These are phyloP conservation scores for Vickermania ingenoplastis DNA, from an alignment of 208 protist species.

Conservation along the genomic window DNA sequence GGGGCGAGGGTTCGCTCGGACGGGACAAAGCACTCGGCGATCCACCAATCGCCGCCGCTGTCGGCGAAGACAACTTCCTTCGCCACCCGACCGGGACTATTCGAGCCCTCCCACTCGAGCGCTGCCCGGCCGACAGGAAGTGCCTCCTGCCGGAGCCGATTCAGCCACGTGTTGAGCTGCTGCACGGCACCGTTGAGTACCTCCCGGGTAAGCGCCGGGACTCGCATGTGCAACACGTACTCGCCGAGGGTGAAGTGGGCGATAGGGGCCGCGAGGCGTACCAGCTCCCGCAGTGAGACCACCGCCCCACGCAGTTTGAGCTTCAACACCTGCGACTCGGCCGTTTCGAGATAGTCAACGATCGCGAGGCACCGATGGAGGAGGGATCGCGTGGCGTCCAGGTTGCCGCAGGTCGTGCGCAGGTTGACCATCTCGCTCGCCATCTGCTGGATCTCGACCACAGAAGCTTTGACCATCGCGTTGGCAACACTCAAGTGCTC, in stretches of 20 bases:
- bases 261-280: constrained; percentile 52
- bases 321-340: constrained; percentile 53
- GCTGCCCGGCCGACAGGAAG: constrained; percentile 49
- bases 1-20: constrained; percentile 36
- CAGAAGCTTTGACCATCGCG: constrained; percentile 48
- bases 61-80: constrained; percentile 36
- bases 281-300: constrained; percentile 55
- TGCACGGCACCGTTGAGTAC: constrained; percentile 66
- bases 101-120: constrained; percentile 47
- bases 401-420: constrained; percentile 49
- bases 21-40: constrained; percentile 39
- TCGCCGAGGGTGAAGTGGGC: constrained; percentile 71
- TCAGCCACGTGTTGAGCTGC: constrained; percentile 77
- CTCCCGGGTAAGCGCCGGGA: constrained; percentile 48
- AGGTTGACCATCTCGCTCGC: constrained; percentile 50
- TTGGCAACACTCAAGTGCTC: constrained; percentile 78
- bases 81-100: constrained; percentile 31
- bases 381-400: constrained; percentile 41
- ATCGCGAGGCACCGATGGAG: constrained; percentile 42
- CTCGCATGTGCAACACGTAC: constrained; percentile 75
- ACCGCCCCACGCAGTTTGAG: constrained; percentile 72
- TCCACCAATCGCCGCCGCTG: constrained; percentile 54
- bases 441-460: constrained; percentile 69
- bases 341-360: constrained; percentile 75
- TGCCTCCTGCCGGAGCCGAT: constrained; percentile 55